These are phyloP conservation scores for Fusarium incarnatum DNA, from an alignment of 2,329 filamentous ascomycete species.

Conservation along the genomic window DNA sequence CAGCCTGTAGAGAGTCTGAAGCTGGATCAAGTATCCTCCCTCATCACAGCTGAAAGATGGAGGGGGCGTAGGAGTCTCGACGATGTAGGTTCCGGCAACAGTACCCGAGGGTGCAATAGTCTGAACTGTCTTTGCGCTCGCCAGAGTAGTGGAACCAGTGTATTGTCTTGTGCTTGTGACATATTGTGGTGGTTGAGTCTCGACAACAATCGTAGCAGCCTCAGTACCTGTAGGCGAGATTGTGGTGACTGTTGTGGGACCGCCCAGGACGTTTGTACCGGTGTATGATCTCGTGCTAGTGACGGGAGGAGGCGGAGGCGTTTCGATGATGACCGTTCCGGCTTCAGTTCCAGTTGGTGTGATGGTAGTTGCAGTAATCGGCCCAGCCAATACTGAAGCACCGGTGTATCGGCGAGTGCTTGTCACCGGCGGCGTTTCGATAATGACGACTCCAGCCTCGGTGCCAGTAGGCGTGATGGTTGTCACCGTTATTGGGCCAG, in stretches of 20 bases:
- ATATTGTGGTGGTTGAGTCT: neutral
- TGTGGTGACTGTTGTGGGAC: neutral
- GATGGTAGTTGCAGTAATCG: neutral
- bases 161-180: conserved; percentile 1
- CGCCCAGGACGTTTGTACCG: neutral
- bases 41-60: conserved; percentile 20
- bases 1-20: conserved; percentile 7
- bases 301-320: neutral
- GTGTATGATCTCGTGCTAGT: conserved; percentile 4
- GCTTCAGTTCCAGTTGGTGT: conserved; percentile 1
- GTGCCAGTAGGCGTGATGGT: neutral
- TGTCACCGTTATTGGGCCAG: neutral
- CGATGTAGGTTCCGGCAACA: neutral
- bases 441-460: neutral
- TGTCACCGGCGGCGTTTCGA: conserved; percentile 3
- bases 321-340: neutral
- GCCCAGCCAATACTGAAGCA: neutral
- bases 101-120: neutral
- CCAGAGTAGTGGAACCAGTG: neutral
- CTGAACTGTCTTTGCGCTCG: neutral
- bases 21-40: conserved; percentile 24
- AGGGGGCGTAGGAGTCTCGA: conserved; percentile 11
- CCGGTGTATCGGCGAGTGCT: conserved; percentile 6
- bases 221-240: conserved; percentile 1
- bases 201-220: conserved; percentile 1